phyloP scores from a whole-genome alignment of 1,139 yeast genomes.

The Candida pseudoviswanathii region DNA sequence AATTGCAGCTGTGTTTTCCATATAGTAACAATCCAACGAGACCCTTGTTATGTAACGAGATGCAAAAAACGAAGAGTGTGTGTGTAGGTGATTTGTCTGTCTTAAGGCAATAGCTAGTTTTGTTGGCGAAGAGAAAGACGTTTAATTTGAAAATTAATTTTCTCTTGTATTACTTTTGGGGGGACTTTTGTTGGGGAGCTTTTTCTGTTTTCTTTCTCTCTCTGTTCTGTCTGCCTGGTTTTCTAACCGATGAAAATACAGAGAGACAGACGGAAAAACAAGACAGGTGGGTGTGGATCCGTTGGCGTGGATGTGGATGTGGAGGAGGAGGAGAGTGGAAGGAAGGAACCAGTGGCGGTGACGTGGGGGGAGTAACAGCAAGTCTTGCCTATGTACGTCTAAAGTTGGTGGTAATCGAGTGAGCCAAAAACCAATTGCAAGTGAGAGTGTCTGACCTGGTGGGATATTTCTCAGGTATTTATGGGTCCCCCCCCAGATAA shows the following conservation, averaged over 20 bases:
- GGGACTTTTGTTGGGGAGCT: not conserved
- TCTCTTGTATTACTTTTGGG: not conserved
- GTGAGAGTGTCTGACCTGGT: too few species aligned
- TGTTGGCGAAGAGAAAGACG: not conserved
- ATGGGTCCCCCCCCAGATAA: too few species aligned
- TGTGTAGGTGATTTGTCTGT: not conserved
- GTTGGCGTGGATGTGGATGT: too few species aligned
- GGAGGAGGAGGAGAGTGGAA: too few species aligned
- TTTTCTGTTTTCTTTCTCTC: not conserved
- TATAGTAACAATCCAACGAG: not conserved
- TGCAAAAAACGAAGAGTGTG: not conserved
- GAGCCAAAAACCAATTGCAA: too few species aligned
- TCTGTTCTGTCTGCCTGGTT: not conserved
- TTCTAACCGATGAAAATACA: not conserved
- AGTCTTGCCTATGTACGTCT: too few species aligned
- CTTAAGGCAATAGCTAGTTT: not conserved
- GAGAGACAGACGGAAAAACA: slow-evolving; percentile 4
- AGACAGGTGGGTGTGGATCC: not conserved
- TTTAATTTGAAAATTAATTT: not conserved
- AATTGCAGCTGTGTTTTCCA: not conserved
- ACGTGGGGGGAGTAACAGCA: too few species aligned
- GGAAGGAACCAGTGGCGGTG: too few species aligned
- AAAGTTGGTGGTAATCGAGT: too few species aligned
- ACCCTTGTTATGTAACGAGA: not conserved
- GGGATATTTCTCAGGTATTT: too few species aligned